Conservation (phyloP, 208 protist genomes). For the Blastocrithidia nonstop region DNA sequence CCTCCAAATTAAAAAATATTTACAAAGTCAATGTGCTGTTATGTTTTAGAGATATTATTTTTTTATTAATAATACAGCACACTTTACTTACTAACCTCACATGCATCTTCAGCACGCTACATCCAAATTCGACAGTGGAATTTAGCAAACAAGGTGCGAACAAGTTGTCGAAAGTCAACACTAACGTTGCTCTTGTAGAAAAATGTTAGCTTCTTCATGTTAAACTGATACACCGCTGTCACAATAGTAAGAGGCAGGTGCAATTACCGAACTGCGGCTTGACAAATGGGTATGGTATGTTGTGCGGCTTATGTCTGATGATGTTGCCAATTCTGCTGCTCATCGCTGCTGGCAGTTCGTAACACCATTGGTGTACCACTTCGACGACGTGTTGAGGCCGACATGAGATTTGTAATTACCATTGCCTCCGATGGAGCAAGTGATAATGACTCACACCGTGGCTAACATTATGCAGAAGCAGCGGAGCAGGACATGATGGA, state of each 20-base stretch:
- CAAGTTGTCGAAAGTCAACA: constrained; percentile 65
- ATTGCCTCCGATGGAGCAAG: neutral
- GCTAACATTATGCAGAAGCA: too few relatives aligned
- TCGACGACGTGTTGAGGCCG: constrained; percentile 8
- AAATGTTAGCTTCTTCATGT: constrained; percentile 76
- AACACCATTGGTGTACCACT: constrained; percentile 15
- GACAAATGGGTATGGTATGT: constrained; percentile 29
- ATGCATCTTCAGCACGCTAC: neutral
- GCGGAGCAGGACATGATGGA: too few relatives aligned
- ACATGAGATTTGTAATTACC: too few relatives aligned
- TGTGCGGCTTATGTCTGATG: constrained; percentile 28
- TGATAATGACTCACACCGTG: too few relatives aligned
- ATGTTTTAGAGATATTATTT: too few relatives aligned
- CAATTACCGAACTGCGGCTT: constrained; percentile 22
- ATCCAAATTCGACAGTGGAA: constrained; percentile 78
- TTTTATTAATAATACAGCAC: too few relatives aligned
- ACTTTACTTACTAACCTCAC: too few relatives aligned
- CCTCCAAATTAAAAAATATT: too few relatives aligned
- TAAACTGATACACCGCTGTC: constrained; percentile 76
- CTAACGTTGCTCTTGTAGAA: constrained; percentile 56
- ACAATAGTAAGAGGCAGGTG: constrained; percentile 41
- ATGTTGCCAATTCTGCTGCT: constrained; percentile 43
- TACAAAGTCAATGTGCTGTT: too few relatives aligned
- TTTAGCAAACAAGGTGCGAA: constrained; percentile 53
- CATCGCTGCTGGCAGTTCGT: constrained; percentile 29